A percentile compares a stretch with the other conserved stretches of the same genome.
phyloP scores from a whole-genome alignment of 1,284 basidiomycete species.

The Sanghuangporus weigelae region DNA sequence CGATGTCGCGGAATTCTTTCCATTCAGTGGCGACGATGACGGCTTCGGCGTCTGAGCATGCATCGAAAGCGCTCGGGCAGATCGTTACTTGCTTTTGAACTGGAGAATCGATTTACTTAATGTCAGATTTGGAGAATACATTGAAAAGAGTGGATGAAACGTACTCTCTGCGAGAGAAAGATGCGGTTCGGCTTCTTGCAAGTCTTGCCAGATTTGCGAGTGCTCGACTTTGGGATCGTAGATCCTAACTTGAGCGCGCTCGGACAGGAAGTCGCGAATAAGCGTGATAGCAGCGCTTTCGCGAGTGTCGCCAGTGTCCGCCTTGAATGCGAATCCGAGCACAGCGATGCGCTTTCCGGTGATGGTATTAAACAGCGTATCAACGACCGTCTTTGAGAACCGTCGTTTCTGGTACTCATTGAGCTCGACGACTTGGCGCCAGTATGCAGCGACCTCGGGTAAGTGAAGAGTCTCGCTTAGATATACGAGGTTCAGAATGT shows the following conservation, averaged over 20 bases:
- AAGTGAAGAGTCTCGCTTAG: slow-evolving; percentile 91
- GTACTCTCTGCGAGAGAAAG: slow-evolving; percentile 48
- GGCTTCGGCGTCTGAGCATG: slow-evolving; percentile 86
- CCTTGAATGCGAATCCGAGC: slow-evolving; percentile 95
- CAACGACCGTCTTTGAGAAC: slow-evolving; percentile 87
- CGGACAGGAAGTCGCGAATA: slow-evolving; percentile 88
- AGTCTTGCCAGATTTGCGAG: slow-evolving; percentile 72
- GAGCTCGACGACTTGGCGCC: slow-evolving; percentile 92
- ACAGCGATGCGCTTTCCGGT: slow-evolving; percentile 95
- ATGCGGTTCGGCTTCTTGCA: slow-evolving; percentile 60
- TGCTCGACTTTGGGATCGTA: slow-evolving; percentile 89
- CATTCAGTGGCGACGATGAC: slow-evolving; percentile 93
- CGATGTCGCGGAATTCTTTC: slow-evolving; percentile 91
- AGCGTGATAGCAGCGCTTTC: slow-evolving; percentile 97
- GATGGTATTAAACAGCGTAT: slow-evolving; percentile 97
- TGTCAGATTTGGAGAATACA: neutral
- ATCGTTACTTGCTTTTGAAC: slow-evolving; percentile 89
- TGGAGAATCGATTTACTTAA: slow-evolving; percentile 25
- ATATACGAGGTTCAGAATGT: slow-evolving; percentile 98
- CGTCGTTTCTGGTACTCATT: slow-evolving; percentile 94
- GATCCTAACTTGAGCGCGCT: slow-evolving; percentile 81
- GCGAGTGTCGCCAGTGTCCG: slow-evolving; percentile 95
- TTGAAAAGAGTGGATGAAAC: slow-evolving; percentile 26
- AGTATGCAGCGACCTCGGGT: slow-evolving; percentile 97
- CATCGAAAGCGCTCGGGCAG: slow-evolving; percentile 73